Conservation (phyloP, 495 filamentous ascomycete genomes). For the Daldinia decipiens region DNA sequence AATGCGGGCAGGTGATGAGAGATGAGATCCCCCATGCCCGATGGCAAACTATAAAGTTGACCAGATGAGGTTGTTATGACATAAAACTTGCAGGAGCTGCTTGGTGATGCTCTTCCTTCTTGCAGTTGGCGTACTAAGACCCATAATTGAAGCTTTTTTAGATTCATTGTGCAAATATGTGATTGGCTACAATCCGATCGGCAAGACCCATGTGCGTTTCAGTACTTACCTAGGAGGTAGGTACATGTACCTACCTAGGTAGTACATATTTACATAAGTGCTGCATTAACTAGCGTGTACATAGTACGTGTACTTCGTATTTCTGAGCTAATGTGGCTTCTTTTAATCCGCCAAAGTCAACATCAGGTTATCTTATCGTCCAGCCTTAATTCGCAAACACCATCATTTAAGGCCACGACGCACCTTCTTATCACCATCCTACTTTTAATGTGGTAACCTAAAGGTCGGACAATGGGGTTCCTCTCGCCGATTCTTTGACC, state of each 20-base stretch:
- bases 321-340: constrained; percentile 4
- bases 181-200: constrained; percentile 12
- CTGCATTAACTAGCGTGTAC: neutral
- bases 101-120: neutral
- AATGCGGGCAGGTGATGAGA: neutral
- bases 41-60: constrained; percentile 1
- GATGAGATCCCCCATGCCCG: neutral
- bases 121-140: neutral
- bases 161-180: neutral
- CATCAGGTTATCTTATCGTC: constrained; percentile 11
- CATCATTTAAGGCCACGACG: constrained; percentile 36
- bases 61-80: no score
- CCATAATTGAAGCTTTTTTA: constrained; percentile 38
- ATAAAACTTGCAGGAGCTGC: neutral
- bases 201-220: constrained; percentile 2
- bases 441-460: constrained; percentile 31
- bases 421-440: constrained; percentile 28
- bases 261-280: no score
- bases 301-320: constrained; percentile 5
- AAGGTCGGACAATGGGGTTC: constrained; percentile 17
- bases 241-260: no score
- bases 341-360: neutral
- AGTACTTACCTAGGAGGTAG: no score
- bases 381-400: constrained; percentile 34
- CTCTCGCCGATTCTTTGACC: constrained; percentile 23